Evolutionary conservation across 1,139 yeast species (phyloP).

Genomic region (Zygoascus meyerae): DNA sequence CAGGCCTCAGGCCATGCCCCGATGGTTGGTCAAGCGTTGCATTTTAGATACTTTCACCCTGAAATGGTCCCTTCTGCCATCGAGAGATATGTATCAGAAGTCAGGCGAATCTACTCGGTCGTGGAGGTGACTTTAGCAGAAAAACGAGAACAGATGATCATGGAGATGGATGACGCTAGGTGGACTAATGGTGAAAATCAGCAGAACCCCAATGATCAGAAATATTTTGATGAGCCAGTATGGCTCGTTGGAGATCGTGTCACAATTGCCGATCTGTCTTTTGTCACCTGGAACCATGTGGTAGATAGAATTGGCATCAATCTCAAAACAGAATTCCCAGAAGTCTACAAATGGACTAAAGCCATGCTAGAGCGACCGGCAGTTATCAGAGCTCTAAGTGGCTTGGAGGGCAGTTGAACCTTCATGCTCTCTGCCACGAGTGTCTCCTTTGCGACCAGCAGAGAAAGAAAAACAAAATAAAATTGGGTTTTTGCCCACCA

Average conservation of each 20-base stretch:
- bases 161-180: slow-evolving; percentile 86
- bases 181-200: slow-evolving; percentile 70
- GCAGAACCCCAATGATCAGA: slow-evolving; percentile 76
- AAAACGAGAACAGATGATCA: slow-evolving; percentile 79
- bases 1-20: slow-evolving; percentile 97
- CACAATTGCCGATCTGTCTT: slow-evolving; percentile 85
- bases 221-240: slow-evolving; percentile 88
- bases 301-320: slow-evolving; percentile 90
- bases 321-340: slow-evolving; percentile 83
- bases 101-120: slow-evolving; percentile 87
- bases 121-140: slow-evolving; percentile 94
- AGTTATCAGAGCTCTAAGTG: slow-evolving; percentile 33
- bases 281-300: slow-evolving; percentile 96
- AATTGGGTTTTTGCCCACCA: no score
- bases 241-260: slow-evolving; percentile 93
- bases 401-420: slow-evolving; percentile 20
- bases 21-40: slow-evolving; percentile 95
- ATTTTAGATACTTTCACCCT: slow-evolving; percentile 85
- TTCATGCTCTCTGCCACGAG: no score
- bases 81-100: slow-evolving; percentile 89
- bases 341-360: slow-evolving; percentile 87
- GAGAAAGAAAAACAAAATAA: no score
- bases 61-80: slow-evolving; percentile 84
- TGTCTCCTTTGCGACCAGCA: no score
- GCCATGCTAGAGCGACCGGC: slow-evolving; percentile 34